A percentile compares a stretch with the other conserved stretches of the same genome.
phyloP scores from a whole-genome alignment of 2,329 filamentous ascomycete genomes.

The Fusarium subtropicale region DNA sequence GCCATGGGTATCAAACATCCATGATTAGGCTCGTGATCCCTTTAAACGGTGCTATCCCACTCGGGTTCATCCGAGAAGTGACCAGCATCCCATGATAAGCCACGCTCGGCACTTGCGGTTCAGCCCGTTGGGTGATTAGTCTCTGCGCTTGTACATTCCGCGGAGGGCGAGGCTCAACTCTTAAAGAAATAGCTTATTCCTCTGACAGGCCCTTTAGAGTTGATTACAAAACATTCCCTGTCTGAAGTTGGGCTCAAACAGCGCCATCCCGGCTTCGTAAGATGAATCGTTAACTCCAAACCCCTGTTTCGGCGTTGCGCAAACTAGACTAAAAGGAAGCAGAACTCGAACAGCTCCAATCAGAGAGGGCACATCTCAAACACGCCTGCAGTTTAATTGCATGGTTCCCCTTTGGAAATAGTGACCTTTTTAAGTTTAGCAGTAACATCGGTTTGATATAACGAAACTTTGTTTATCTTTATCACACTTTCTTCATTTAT shows the following conservation, averaged over 20 bases:
- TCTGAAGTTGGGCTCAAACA: neutral
- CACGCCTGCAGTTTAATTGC: conserved; percentile 24
- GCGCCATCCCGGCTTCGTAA: neutral
- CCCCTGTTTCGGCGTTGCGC: conserved; percentile 5
- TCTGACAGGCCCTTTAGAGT: neutral
- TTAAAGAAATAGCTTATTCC: neutral
- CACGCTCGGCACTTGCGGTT: neutral
- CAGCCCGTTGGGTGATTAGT: neutral
- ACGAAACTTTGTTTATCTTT: conserved; percentile 4
- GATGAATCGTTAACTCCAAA: neutral
- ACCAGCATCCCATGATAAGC: neutral
- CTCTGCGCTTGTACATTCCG: neutral
- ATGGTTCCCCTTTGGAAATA: neutral
- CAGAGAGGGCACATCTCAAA: neutral
- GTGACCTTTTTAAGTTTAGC: conserved; percentile 1
- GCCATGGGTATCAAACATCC: neutral
- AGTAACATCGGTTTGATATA: neutral
- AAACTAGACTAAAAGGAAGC: neutral
- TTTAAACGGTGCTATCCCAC: neutral
- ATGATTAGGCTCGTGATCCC: neutral
- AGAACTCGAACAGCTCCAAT: conserved; percentile 13
- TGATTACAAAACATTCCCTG: neutral
- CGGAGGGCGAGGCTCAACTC: neutral
- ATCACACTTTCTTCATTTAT: neutral
- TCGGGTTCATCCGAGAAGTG: neutral